Conservation (phyloP, 2,329 filamentous ascomycete genomes). For the Calonectria leucothoes region DNA sequence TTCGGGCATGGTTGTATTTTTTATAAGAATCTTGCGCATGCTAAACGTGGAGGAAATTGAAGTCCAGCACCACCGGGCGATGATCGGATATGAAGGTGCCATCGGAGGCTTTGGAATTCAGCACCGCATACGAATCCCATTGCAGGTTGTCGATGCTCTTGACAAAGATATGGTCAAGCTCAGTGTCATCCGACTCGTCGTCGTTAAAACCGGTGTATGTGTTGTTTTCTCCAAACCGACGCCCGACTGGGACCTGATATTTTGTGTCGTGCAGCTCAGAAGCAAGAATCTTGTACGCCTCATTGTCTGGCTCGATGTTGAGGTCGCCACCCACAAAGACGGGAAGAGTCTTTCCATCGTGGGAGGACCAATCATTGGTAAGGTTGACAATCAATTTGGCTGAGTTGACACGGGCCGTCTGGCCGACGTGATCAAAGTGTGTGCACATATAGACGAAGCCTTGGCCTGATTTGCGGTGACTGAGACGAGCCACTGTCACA, state of each 20-base stretch:
- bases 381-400: constrained; percentile 52
- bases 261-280: constrained; percentile 40
- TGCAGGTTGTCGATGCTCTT: constrained; percentile 37
- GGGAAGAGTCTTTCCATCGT: constrained; percentile 30
- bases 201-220: constrained; percentile 47
- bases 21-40: too few species aligned
- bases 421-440: constrained; percentile 63
- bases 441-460: constrained; percentile 61
- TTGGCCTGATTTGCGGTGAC: constrained; percentile 51
- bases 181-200: constrained; percentile 28
- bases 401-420: constrained; percentile 52
- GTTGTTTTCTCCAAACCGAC: constrained; percentile 39
- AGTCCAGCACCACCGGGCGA: constrained; percentile 45
- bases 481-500: constrained; percentile 59
- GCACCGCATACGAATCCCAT: constrained; percentile 41
- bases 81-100: constrained; percentile 48
- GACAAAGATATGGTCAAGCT: constrained; percentile 48
- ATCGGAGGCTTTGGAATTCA: constrained; percentile 41
- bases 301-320: constrained; percentile 43
- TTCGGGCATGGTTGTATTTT: too few species aligned
- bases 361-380: constrained; percentile 40
- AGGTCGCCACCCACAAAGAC: constrained; percentile 50
- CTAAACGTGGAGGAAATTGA: constrained; percentile 17
- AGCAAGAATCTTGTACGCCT: constrained; percentile 42
- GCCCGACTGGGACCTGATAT: constrained; percentile 35